Evolutionary conservation across 495 filamentous ascomycete species (phyloP), one percentile per base, ranked within the genome.

Genomic region (Penicillium robsamsonii): DNA sequence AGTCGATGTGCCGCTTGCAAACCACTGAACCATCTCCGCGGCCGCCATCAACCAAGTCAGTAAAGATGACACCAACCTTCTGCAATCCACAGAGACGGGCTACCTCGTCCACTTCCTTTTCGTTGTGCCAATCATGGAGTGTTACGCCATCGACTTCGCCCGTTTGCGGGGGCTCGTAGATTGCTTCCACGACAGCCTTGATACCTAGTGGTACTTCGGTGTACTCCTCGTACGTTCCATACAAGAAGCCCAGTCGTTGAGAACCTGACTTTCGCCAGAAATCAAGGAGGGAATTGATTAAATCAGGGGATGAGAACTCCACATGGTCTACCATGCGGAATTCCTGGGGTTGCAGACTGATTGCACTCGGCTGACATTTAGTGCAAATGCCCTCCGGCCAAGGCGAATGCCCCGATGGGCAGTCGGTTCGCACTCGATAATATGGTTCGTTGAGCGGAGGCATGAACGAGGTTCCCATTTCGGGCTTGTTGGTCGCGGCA

Each of bases 281-380:
- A 58, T 96, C 84, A 38, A 99, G 83, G 30, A 97, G 83, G 8
- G 84, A 86, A 66, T 99, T 87, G 67, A 99, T 87, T 20, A 97
- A 74, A 33, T 81, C 80, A 1, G 90, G 83, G 1, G 87, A 84
- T 4, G 94, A 82, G 67, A 99, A 97, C 67, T 99, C 95, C 59
- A 99, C 92, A 70, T 99, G 94, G 64, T 99, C 94, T 1, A 99
- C 92, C 90, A 92, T 97, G n/a, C 94, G 89, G 66, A 89, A 99
- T 30, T 89, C 80, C 68, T 99, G 94, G 13, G 90, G 89, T 62
- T 97, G 92, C 20, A 99, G 78, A 42, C 89, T 96, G 69, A 99
- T 99, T 25, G 94, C 94, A 55, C 92, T 96, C 13, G 94, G 94
- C 66, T 99, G 94, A 66, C 94, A 99, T 70, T 97, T 99, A 41